Percentiles rank a stretch among this genome's conserved stretches.
phyloP scores from a whole-genome alignment of 2,329 filamentous ascomycete species.

The Fusarium udum region DNA sequence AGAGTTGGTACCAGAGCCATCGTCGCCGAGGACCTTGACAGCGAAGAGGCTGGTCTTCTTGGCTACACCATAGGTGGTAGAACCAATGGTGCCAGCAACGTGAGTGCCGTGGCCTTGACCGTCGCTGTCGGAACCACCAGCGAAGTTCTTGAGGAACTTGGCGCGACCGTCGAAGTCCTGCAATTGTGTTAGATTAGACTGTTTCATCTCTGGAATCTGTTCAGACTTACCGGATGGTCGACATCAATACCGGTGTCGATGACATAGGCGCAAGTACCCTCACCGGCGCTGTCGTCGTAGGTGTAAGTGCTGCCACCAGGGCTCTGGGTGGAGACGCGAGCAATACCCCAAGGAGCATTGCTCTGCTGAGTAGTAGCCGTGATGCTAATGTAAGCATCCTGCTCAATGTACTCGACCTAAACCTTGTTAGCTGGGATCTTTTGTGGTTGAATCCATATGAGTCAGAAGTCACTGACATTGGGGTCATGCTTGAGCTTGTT shows the following conservation, averaged over 20 bases:
- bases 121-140: slow-evolving; percentile 38
- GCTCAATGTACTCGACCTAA: slow-evolving; percentile 52
- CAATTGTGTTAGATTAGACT: background rate
- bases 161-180: slow-evolving; percentile 49
- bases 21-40: slow-evolving; percentile 57
- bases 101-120: slow-evolving; percentile 56
- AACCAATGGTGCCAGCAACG: slow-evolving; percentile 49
- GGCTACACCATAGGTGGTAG: slow-evolving; percentile 50
- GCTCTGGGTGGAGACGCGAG: slow-evolving; percentile 49
- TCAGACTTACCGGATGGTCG: slow-evolving; percentile 48
- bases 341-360: slow-evolving; percentile 53
- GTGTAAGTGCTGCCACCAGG: slow-evolving; percentile 47
- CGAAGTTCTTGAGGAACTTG: slow-evolving; percentile 46
- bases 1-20: slow-evolving; percentile 47
- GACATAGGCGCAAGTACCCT: slow-evolving; percentile 56
- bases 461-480: slow-evolving; percentile 23
- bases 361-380: slow-evolving; percentile 45
- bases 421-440: background rate
- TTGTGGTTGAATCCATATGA: background rate
- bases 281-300: slow-evolving; percentile 53
- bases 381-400: slow-evolving; percentile 48
- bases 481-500: slow-evolving; percentile 42
- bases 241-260: slow-evolving; percentile 57
- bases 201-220: background rate
- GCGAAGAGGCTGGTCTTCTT: slow-evolving; percentile 56